These are phyloP conservation scores for Phytophthora sojae DNA, from an alignment of 352 stramenopile genomes.

Conservation along the genomic window DNA sequence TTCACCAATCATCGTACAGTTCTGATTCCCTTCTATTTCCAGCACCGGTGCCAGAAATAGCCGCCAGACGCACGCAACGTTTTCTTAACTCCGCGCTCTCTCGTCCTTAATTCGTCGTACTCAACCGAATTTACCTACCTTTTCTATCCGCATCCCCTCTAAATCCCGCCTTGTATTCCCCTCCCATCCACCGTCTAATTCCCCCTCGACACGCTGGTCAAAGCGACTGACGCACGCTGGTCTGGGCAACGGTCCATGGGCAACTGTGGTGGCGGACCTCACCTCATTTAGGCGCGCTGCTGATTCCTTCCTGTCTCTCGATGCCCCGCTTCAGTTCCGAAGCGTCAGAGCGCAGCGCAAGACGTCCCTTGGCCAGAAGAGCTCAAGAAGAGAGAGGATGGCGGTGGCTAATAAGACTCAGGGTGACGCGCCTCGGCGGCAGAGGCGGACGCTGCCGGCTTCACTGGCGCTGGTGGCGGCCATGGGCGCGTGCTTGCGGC, in stretches of 20 bases:
- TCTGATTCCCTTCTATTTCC: not conserved
- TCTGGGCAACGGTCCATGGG: constrained; percentile 9
- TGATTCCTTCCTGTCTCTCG: not conserved
- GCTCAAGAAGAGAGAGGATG: not conserved
- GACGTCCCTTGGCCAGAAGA: too few species aligned
- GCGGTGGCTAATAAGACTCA: not conserved
- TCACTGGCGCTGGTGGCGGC: constrained; percentile 13
- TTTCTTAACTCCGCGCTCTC: not conserved
- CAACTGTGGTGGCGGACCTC: not conserved
- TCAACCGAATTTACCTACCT: not conserved
- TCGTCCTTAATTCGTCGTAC: not conserved
- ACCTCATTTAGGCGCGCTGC: not conserved
- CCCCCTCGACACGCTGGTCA: not conserved
- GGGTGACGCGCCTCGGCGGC: not conserved
- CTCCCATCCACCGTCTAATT: not conserved
- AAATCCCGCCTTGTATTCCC: not conserved
- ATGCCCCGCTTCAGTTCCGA: constrained; percentile 10
- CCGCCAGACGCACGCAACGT: not conserved
- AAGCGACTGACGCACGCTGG: too few species aligned
- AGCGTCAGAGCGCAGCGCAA: constrained; percentile 3
- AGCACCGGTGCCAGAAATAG: constrained; percentile 1
- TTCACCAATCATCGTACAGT: not conserved
- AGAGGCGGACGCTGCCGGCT: constrained; percentile 4
- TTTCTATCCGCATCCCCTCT: not conserved
- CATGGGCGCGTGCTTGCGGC: constrained; percentile 1